Evolutionary conservation across 257 asterid genomes (phyloP), one percentile per base, ranked within the genome.

Genomic region (Nicotiana noctiflora): DNA sequence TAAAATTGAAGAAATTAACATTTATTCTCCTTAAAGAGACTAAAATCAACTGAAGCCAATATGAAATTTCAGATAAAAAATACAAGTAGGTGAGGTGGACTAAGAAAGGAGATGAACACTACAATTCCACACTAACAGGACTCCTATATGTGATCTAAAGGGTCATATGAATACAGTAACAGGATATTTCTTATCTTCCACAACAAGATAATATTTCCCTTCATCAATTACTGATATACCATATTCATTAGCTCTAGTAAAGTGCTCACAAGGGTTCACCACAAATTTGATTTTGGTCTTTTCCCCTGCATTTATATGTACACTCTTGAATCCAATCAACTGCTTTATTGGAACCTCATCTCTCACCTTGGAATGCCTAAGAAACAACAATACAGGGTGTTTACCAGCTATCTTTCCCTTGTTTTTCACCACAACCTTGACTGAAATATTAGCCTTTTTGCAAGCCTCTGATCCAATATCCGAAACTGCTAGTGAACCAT

Each of bases 171-270:
- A 81, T 12, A 92, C 83, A 78, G 60, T 75, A 19, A 89, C 56
- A 17, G 89, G 86, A 80, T 86, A 75, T 81, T 88, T 88, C 68
- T 81, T 49, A 52, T 86, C 90, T 83, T 86, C 92, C 80, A 91
- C 91, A 19, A 81, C 56, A 12, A 92, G 82, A 76, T 82, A 67
- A 15, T 76, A 63, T 9, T 74, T 75, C 21, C 97, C 94, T 77
- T 86, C 87, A 85, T 89, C 90, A 80, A 92, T 83, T 19, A 92
- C 87, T 87, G 84, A 66, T 12, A 34, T 11, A 27, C 94, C 97
- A 29, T 87, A 80, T 84, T 82, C 85, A 62, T 88, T 63, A 77
- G 89, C 94, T 83, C 65, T 85, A 76, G 87, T 88, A 52, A 92
- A 31, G 79, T 88, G 90, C 82, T 87, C 84, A 80, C 97, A 90